Evolutionary conservation across 73 alveolate genomes (phyloP), one percentile per base, ranked within the genome.

Genomic region (Paramecium bursaria): DNA sequence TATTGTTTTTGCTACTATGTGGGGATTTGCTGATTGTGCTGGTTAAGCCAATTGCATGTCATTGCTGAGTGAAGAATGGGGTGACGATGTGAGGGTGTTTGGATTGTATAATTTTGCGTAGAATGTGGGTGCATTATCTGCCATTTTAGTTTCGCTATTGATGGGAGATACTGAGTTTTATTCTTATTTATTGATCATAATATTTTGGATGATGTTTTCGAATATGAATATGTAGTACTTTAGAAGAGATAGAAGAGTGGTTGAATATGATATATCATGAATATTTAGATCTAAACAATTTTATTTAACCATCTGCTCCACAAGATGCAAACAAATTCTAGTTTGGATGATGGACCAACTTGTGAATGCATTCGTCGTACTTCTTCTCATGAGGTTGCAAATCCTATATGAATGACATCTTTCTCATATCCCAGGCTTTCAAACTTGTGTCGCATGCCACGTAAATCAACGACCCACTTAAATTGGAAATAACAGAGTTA

Each of bases 381-480:
- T 85, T 85, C 31, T 50, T 79, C 48, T 87, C 30, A 75, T 85
- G 85, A 50, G 57, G 74, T 46, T 61, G 11, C 0, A 85, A 29
- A 35, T 85, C 91, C n/a, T 77, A 53, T 10, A 85, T 49, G 47
- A 67, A 77, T 14, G 75, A 54, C 44, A 67, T 47, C 29, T 49
- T 85, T 51, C 91, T 85, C 4, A 75, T 30, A 48, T 85, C 91
- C 91, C 91, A 85, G 29, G 74, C 80, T 29, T 90, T 85, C 29
- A 1, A n/a, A 15, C 49, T 15, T 79, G 74, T 73, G 46, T 42
- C 91, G 23, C 33, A 74, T 17, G 89, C 88, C 5, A 44, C 52
- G 10, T 39, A 35, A 2, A 75, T 23, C 13, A 77, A 22, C 27
- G 46, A 61, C 75, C 26, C 30, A n/a, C 49, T 74, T 22, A 87